Evolutionary conservation across 2,329 filamentous ascomycete genomes (phyloP), one percentile per base, ranked within the genome.

Genomic region (Cladosporium halotolerans): DNA sequence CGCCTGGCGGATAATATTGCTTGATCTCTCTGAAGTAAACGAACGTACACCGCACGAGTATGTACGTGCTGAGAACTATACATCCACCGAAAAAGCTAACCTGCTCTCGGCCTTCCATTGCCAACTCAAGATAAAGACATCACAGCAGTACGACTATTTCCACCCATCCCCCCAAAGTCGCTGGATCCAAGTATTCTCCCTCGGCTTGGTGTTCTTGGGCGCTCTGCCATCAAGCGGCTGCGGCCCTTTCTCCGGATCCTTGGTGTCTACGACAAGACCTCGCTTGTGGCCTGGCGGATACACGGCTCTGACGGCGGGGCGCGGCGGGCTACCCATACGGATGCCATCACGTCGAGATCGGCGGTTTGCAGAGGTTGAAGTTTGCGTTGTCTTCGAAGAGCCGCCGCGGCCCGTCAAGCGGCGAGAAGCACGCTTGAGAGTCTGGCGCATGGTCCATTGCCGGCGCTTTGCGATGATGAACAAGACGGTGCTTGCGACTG

Each of bases 401-500:
- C 63, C 62, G 48, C 64, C 63, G 45, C 72, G 70, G 16, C 72
- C 72, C 1, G 74, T 76, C 42, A 76, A 55, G 23, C 73, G 72
- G 41, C 73, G 69, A 13, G 74, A 76, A 1, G 87, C 90, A 58
- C 80, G 81, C 52, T 84, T 80, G 54, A 95, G 76, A 31, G 78
- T 86, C 66, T 88, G 82, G 55, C 84, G 81, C 60, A 93, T 76
- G 60, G 84, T 86, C 89, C 89, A 93, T 69, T 91, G 87, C 44
- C 84, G 82, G 73, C 89, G 90, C 76, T 93, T 93, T 52, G 89
- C 86, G 36, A 92, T 68, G 68, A 85, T 89, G 73, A 87, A 95
- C 28, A 93, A 80, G 2, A 82, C 72, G 2, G 83, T 80, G 33
- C 79, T 84, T 18, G 76, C 77, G 57, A 84, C 86, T 86, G 58